Evolutionary conservation across 352 stramenopile genomes (phyloP), one percentile per base, ranked within the genome.

Genomic region (Globisporangium heterothallicum): DNA sequence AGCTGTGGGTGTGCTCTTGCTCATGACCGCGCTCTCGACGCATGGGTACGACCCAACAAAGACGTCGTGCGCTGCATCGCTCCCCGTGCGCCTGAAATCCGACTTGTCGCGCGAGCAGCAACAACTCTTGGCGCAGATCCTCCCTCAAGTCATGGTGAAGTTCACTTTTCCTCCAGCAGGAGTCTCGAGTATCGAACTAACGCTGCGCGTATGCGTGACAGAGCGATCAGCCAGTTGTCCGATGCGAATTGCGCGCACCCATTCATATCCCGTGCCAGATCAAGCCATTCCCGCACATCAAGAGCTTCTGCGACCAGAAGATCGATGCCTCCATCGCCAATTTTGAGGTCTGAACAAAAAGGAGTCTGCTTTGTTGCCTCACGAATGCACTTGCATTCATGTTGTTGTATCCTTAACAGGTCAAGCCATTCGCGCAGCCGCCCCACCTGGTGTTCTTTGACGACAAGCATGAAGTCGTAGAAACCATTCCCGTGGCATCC

Each of bases 371-470:
- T 48, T 16, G n/a, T 19, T 44, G n/a, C n/a, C n/a, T 27, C 18
- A 27, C 38, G n/a, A 22, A 24, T 44, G 18, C 14, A 14, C n/a
- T 44, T 12, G 18, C n/a, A 44, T 21, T 44, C 38, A 34, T 6
- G 30, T 3, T 35, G n/a, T n/a, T n/a, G n/a, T n/a, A n/a, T n/a
- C n/a, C n/a, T n/a, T n/a, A 38, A 19, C 49, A 79, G 66, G 21
- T 74, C 40, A 70, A 74, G 32, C 38, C 64, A 9, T 72, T 77
- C 10, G 61, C 64, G 6, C 70, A 80, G 47, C 70, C 70, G 12
- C 70, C 70, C 2, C 67, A 77, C 12, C 35, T 77, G 34, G 42
- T 80, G 12, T 71, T 73, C 46, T 80, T 73, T n/a, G 62, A 80
- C 12, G 43, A 24, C 2, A 43, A 44, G 2, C 58, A 69, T 22